These are phyloP conservation scores for Lachancea dasiensis DNA, from an alignment of 805 yeast species.

Conservation along the genomic window DNA sequence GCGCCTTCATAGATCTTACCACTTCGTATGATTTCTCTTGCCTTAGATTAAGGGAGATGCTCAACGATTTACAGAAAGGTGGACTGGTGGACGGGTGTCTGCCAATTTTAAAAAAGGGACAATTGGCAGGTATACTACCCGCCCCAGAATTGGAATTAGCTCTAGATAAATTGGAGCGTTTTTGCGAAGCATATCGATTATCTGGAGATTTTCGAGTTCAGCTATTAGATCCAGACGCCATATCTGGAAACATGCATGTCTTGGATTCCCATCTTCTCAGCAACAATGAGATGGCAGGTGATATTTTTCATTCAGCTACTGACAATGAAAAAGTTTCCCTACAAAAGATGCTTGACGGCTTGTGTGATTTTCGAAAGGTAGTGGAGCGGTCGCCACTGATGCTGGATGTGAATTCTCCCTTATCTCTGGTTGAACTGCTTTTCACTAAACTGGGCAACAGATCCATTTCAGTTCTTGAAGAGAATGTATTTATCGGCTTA, in stretches of 20 bases:
- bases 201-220: constrained; percentile 4
- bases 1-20: constrained; percentile 34
- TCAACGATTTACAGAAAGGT: constrained; percentile 35
- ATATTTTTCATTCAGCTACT: neutral
- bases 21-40: constrained; percentile 34
- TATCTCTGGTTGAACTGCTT: constrained; percentile 45
- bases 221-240: constrained; percentile 2
- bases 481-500: constrained; percentile 45
- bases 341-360: constrained; percentile 18
- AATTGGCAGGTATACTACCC: constrained; percentile 42
- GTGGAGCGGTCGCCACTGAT: constrained; percentile 44
- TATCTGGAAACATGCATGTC: neutral
- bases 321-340: constrained; percentile 6
- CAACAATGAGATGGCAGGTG: neutral
- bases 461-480: constrained; percentile 40
- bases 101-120: constrained; percentile 36
- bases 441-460: constrained; percentile 49
- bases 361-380: constrained; percentile 38
- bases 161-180: constrained; percentile 33
- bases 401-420: constrained; percentile 42
- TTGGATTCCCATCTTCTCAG: neutral
- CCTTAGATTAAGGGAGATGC: constrained; percentile 31
- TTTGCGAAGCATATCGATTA: constrained; percentile 6
- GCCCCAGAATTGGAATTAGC: constrained; percentile 47
- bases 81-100: constrained; percentile 48